A percentile compares a stretch with the other conserved stretches of the same genome.
Evolutionary conservation across 1,139 yeast genomes (phyloP).

Genomic region (Yamadazyma oceani): DNA sequence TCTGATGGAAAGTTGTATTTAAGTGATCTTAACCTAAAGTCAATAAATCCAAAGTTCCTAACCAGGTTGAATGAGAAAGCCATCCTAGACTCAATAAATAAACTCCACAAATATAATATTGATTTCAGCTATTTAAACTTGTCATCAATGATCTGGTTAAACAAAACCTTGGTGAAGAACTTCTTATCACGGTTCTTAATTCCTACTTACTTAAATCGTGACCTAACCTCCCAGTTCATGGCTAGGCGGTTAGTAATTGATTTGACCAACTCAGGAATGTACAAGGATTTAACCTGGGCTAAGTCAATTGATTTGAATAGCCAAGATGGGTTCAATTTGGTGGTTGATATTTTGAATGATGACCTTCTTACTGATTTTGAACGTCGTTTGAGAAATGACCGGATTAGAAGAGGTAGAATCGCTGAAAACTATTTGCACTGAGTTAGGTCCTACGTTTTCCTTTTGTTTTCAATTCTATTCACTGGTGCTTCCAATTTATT

Average conservation of each 20-base stretch:
- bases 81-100: constrained; percentile 32
- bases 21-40: constrained; percentile 42
- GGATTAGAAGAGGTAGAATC: constrained; percentile 44
- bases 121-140: constrained; percentile 33
- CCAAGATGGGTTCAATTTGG: constrained; percentile 31
- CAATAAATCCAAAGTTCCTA: constrained; percentile 35
- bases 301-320: constrained; percentile 31
- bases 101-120: constrained; percentile 20
- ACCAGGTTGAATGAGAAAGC: constrained; percentile 37
- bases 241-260: constrained; percentile 36
- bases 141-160: constrained; percentile 54
- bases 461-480: not conserved
- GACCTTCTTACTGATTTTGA: constrained; percentile 32
- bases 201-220: constrained; percentile 5
- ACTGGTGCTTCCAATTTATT: not conserved
- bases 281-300: constrained; percentile 58
- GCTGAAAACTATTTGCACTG: constrained; percentile 41
- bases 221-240: constrained; percentile 5
- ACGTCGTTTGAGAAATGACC: constrained; percentile 30
- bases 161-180: constrained; percentile 36
- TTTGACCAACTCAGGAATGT: constrained; percentile 60
- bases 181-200: constrained; percentile 23
- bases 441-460: not conserved
- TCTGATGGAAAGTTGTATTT: constrained; percentile 44
- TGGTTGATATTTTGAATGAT: constrained; percentile 32